These are phyloP conservation scores for Blastocladiella britannica DNA, from an alignment of 192 early-diverging fungal genomes.

Conservation along the genomic window DNA sequence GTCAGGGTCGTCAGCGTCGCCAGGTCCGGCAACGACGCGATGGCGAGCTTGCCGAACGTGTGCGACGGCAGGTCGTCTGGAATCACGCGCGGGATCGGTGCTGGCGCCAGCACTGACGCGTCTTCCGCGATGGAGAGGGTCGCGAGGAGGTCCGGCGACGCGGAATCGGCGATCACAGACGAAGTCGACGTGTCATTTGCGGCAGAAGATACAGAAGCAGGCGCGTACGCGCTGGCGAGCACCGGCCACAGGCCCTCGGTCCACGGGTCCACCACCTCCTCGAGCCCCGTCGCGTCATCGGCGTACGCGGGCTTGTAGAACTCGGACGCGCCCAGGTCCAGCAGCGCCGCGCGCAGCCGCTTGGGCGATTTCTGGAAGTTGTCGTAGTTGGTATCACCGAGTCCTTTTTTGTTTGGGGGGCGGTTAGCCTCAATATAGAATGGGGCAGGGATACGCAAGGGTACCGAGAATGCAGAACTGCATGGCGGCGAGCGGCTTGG, in stretches of 20 bases:
- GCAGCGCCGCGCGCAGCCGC: slow-evolving; percentile 52
- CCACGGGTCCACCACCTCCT: slow-evolving; percentile 81
- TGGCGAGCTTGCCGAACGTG: neutral
- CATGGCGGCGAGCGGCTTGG: slow-evolving; percentile 26
- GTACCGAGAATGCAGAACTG: slow-evolving; percentile 17
- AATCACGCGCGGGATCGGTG: neutral
- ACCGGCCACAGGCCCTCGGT: slow-evolving; percentile 58
- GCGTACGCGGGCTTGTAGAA: slow-evolving; percentile 65
- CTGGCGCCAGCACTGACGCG: neutral
- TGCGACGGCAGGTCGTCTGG: neutral
- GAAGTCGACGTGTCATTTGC: neutral
- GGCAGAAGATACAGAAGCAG: no score
- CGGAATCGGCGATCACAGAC: neutral
- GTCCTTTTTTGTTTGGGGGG: slow-evolving; percentile 18
- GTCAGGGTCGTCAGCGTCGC: no score
- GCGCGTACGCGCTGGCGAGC: slow-evolving; percentile 22
- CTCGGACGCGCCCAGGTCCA: slow-evolving; percentile 44
- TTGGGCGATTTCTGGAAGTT: slow-evolving; percentile 79
- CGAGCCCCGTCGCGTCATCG: slow-evolving; percentile 82
- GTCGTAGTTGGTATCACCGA: slow-evolving; percentile 87
- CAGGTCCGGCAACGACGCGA: no score
- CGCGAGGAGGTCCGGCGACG: neutral
- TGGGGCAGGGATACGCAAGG: slow-evolving; percentile 1
- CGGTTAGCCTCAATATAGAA: neutral
- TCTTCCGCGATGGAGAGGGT: neutral